Evolutionary conservation across 805 yeast genomes (phyloP), one percentile per base, ranked within the genome.

Genomic region (Saccharomycopsis vini): DNA sequence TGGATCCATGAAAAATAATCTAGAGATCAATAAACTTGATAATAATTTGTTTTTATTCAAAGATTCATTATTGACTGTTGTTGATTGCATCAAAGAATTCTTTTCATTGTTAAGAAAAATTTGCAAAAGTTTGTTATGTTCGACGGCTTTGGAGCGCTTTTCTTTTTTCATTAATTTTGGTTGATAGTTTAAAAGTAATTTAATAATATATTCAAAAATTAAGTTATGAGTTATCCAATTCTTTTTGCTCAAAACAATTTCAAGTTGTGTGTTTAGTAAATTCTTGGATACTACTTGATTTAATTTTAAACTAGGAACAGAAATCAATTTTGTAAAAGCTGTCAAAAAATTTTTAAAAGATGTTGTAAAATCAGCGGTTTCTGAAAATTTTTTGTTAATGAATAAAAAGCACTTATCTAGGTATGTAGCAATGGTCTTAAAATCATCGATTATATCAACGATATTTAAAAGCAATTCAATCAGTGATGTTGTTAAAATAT

Each of bases 381-480:
- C 84, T 1, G 89, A 78, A 48, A 81, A 67, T 47, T 71, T 66
- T 51, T 75, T 80, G 6, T 89, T 83, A 40, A 80, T 66, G 54
- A 73, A 79, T 4, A 84, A 56, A 47, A 73, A 63, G 5, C 78
- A 66, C 50, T 78, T 75, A 48, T 73, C 69, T 32, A 76, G 49
- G 19, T 44, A 47, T 16, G 4, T 18, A 33, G 5, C 22, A 18
- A 33, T 6, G n/a, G n/a, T n/a, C 4, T 5, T 18, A 5, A 22
- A 19, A 33, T 5, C 35, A 28, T 21, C 16, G 29, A 20, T 23
- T 9, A n/a, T n/a, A n/a, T n/a, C n/a, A n/a, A 23, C 12, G 15
- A 33, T 20, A 2, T 29, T 38, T n/a, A 29, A 20, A 20, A 30
- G 10, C 15, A 35, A 38, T 3, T 32, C 29, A 20, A 43, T 20